A percentile compares a stretch with the other conserved stretches of the same genome.
These are phyloP conservation scores for Emiliania huxleyi DNA, from an alignment of 78 protist species.

Conservation along the genomic window DNA sequence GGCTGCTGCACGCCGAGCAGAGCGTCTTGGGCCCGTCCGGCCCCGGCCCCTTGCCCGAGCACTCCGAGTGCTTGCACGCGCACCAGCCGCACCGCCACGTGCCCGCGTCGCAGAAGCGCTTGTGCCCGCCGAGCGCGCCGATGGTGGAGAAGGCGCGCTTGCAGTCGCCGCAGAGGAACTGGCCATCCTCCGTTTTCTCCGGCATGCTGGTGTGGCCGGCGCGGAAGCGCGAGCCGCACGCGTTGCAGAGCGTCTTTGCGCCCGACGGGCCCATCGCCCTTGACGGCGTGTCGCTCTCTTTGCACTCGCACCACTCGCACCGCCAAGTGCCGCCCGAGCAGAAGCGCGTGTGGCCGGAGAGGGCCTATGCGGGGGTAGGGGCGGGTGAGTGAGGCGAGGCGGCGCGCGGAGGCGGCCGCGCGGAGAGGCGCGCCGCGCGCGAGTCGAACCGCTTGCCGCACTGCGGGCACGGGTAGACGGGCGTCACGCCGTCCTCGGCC, in stretches of 20 bases:
- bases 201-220: not conserved
- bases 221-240: conserved; percentile 17
- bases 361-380: too few relatives aligned
- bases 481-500: not conserved
- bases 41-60: conserved; percentile 1
- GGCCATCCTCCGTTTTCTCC: not conserved
- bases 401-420: too few relatives aligned
- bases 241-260: not conserved
- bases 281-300: not conserved
- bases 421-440: too few relatives aligned
- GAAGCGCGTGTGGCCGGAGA: not conserved
- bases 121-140: conserved; percentile 33
- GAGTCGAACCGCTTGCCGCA: not conserved
- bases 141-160: not conserved
- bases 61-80: not conserved
- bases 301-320: conserved; percentile 14
- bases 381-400: too few relatives aligned
- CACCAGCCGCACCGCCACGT: conserved; percentile 37
- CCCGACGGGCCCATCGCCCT: not conserved
- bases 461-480: not conserved
- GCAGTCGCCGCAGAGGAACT: not conserved
- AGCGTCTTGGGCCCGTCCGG: conserved; percentile 14
- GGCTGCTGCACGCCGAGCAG: conserved; percentile 2
- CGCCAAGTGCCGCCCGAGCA: conserved; percentile 10
- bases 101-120: conserved; percentile 31